phyloP scores from a whole-genome alignment of 1,139 yeast species.

The Nakaseomyces uthaithaninus region DNA sequence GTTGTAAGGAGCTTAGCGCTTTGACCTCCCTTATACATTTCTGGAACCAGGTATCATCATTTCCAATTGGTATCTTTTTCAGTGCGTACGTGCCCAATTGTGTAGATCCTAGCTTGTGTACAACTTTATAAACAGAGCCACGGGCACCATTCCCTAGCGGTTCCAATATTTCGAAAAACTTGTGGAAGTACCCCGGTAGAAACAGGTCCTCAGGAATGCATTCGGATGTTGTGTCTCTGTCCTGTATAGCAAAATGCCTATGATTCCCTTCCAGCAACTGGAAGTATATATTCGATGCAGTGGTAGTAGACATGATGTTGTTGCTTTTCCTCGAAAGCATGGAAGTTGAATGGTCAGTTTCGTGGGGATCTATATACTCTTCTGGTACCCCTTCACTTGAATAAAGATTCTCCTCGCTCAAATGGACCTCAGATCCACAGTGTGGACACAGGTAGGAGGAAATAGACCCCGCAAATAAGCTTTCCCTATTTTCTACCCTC shows the following conservation, averaged over 20 bases:
- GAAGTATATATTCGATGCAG: constrained; percentile 6
- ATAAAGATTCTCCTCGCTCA: not conserved
- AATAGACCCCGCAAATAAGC: constrained; percentile 8
- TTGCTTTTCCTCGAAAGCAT: constrained; percentile 5
- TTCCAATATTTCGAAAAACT: constrained; percentile 50
- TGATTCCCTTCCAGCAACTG: constrained; percentile 15
- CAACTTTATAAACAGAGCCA: constrained; percentile 77
- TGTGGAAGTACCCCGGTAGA: constrained; percentile 65
- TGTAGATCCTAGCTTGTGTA: constrained; percentile 59
- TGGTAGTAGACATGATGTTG: constrained; percentile 5
- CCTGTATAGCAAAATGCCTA: constrained; percentile 11
- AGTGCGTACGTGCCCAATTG: constrained; percentile 74
- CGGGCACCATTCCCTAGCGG: constrained; percentile 73
- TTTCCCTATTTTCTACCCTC: not conserved
- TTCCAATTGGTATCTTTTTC: constrained; percentile 77
- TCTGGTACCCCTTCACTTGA: not conserved
- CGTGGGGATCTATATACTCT: too few species aligned
- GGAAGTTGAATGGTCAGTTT: too few species aligned
- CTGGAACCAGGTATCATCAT: constrained; percentile 56
- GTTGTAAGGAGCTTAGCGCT: constrained; percentile 41
- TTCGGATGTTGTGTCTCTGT: not conserved
- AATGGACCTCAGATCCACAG: constrained; percentile 14
- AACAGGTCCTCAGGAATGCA: constrained; percentile 35
- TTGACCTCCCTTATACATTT: constrained; percentile 73
- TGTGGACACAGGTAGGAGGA: constrained; percentile 16